Percentiles rank a stretch among this genome's conserved stretches.
Evolutionary conservation across 208 protist genomes (phyloP).

Genomic region (Crithidia fasciculata): DNA sequence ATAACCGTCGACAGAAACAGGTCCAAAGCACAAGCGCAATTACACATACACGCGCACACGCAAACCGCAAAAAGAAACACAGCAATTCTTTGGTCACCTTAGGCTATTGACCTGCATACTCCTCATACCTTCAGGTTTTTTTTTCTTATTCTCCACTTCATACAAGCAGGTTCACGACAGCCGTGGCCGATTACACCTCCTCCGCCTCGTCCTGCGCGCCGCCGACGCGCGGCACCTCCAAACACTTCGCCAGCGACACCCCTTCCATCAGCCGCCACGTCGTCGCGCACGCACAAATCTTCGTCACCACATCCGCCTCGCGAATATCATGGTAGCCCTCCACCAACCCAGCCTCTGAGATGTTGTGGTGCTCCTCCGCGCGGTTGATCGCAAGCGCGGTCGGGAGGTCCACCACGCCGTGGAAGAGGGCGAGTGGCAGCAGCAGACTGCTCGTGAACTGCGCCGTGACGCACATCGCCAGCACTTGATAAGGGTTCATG

Average conservation of each 20-base stretch:
- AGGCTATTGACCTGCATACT: not conserved
- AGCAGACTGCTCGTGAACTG: constrained; percentile 93
- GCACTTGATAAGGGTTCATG: constrained; percentile 93
- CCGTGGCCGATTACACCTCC: constrained; percentile 16
- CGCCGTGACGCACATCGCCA: constrained; percentile 88
- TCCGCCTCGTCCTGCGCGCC: constrained; percentile 44
- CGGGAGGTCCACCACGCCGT: constrained; percentile 74
- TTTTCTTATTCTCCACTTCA: too few species aligned
- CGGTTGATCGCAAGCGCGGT: constrained; percentile 84
- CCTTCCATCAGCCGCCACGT: constrained; percentile 85
- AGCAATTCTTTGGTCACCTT: not conserved
- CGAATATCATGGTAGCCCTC: constrained; percentile 94
- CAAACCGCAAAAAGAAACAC: not conserved
- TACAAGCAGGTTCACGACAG: not conserved
- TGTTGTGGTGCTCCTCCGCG: constrained; percentile 89
- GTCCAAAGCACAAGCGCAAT: not conserved
- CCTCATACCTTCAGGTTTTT: too few species aligned
- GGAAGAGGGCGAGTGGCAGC: constrained; percentile 86
- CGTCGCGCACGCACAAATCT: constrained; percentile 84
- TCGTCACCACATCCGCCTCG: constrained; percentile 86
- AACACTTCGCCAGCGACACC: constrained; percentile 76
- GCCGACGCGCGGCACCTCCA: constrained; percentile 66
- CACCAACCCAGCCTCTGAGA: constrained; percentile 63
- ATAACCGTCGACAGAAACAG: not conserved
- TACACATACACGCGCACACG: not conserved